Base-by-base conservation (phyloP, 306 rosid species). In the Sicyos edulis region DNA sequence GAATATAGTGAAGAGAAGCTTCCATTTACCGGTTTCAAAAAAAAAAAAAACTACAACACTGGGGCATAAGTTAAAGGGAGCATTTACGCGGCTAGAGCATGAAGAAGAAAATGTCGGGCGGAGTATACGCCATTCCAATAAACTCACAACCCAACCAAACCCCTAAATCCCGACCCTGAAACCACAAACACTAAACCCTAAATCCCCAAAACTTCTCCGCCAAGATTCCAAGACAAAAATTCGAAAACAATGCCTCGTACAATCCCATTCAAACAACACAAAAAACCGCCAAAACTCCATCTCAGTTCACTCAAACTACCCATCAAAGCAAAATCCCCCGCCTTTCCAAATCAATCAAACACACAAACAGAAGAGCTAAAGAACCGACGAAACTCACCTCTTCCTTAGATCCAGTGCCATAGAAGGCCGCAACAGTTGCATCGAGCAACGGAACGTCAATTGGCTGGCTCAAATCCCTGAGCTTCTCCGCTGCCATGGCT, bases 401-500 rank as follows among this genome's bases (percentile, higher is more conserved):
- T 78, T 85, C 91, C 80, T 91, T 95, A 91, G 99, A 95, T 95
- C 97, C 99, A 75, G 99, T 95, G 81, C 99, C 99, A 73, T 95
- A 95, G 85, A 95, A 95, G 81, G 99, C 99, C 11, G 95, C 82
- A 29, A 95, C 99, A 75, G 99, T 95, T 63, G 99, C 97, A 73
- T 95, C 99, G 61, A 95, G 99, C 60, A 88, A 62, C 1, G 83
- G 76, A 10, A 95, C 99, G 58, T 95, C 97, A 71, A 95, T 89
- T 60, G 97, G 99, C 52, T 89, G 92, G 68, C 88, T 82, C 88
- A 95, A 91, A 85, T 95, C 97, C 71, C 97, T 72, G 17, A 95
- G 97, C 81, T 88, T 91, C 80, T 91, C 99, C 60, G 97, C 97
- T 72, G 99, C 99, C 99, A 95, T 95, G 52, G 75, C 80, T 51